Evolutionary conservation across 2,329 filamentous ascomycete genomes (phyloP).

Genomic region (Ascocoryne sarcoides): DNA sequence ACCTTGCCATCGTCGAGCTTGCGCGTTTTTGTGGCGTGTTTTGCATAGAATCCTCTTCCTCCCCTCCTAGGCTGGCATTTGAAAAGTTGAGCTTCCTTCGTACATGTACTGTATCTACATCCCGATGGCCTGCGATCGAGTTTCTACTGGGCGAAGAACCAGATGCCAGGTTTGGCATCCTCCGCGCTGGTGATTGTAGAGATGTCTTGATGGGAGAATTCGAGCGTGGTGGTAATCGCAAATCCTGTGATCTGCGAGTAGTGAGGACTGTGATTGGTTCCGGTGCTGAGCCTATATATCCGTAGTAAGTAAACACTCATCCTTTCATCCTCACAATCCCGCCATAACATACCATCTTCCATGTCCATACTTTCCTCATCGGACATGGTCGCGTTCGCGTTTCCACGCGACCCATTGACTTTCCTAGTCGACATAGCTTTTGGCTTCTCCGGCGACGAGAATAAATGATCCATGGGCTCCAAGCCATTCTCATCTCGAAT

Average conservation of each 20-base stretch:
- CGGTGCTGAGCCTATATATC: constrained; percentile 37
- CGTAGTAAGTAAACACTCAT: constrained; percentile 4
- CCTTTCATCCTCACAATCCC: neutral
- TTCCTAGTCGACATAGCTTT: constrained; percentile 6
- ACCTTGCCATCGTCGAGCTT: constrained; percentile 8
- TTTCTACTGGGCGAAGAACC: constrained; percentile 24
- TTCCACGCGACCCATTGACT: constrained; percentile 8
- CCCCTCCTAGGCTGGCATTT: constrained; percentile 13
- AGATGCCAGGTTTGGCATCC: constrained; percentile 26
- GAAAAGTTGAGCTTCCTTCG: constrained; percentile 27
- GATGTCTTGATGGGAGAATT: constrained; percentile 30
- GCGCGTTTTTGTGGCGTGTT: constrained; percentile 15
- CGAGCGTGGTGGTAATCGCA: constrained; percentile 26
- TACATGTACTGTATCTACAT: constrained; percentile 20
- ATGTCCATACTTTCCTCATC: constrained; percentile 55
- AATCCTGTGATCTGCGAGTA: constrained; percentile 27
- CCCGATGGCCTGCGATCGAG: constrained; percentile 4
- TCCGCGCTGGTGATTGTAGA: constrained; percentile 28
- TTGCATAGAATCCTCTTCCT: constrained; percentile 3
- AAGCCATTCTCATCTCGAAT: constrained; percentile 86
- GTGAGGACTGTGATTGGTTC: constrained; percentile 37
- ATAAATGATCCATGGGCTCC: constrained; percentile 77
- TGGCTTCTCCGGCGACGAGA: constrained; percentile 53
- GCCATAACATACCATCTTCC: constrained; percentile 43
- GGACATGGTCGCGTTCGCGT: constrained; percentile 36